Evolutionary conservation across 2,329 filamentous ascomycete species (phyloP).

Genomic region (Scopulariopsis brevicaulis): DNA sequence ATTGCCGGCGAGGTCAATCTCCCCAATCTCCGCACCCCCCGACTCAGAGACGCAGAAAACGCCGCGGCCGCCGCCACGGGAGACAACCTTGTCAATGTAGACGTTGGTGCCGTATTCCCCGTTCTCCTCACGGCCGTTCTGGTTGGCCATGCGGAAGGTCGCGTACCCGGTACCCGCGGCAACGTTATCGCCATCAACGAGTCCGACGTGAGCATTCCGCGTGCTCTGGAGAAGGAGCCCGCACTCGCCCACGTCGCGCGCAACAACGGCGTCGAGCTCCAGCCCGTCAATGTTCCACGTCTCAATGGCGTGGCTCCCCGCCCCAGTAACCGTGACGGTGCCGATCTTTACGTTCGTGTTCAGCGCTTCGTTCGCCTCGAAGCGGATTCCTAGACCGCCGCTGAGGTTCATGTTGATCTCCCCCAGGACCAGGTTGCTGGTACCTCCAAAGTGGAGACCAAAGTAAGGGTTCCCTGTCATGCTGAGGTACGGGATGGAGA

Average conservation of each 20-base stretch:
- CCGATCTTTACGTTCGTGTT: constrained; percentile 44
- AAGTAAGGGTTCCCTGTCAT: constrained; percentile 49
- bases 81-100: constrained; percentile 38
- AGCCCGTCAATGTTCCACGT: constrained; percentile 48
- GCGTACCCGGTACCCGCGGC: constrained; percentile 40
- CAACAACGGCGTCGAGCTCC: constrained; percentile 37
- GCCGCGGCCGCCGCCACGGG: constrained; percentile 43
- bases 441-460: constrained; percentile 42
- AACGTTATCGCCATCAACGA: constrained; percentile 45
- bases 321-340: constrained; percentile 36
- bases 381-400: constrained; percentile 43
- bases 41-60: constrained; percentile 46
- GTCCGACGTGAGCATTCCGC: constrained; percentile 36
- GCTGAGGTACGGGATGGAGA: constrained; percentile 42
- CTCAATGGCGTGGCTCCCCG: constrained; percentile 44
- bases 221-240: constrained; percentile 43
- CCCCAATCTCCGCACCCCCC: constrained; percentile 36
- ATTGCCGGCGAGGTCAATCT: constrained; percentile 37
- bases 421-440: constrained; percentile 32
- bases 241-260: constrained; percentile 40
- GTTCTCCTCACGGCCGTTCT: constrained; percentile 35
- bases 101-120: constrained; percentile 41
- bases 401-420: constrained; percentile 42
- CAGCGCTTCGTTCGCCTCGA: constrained; percentile 39
- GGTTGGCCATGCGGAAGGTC: constrained; percentile 45